phyloP scores from a whole-genome alignment of 257 asterid species.

The Jacaranda mimosifolia region DNA sequence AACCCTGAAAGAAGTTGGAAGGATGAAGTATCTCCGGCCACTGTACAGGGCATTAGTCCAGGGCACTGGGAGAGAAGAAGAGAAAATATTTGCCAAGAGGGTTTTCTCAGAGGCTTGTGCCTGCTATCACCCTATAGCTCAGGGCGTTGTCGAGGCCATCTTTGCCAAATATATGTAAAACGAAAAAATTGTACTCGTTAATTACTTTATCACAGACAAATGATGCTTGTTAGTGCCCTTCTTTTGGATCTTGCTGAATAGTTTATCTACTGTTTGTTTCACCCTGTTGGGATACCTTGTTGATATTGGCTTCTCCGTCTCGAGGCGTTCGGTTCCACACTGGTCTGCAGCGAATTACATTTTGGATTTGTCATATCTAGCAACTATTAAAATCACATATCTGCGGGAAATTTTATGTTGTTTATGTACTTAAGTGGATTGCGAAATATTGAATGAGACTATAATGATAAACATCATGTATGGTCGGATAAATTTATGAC shows the following conservation, averaged over 20 bases:
- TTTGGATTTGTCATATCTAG: constrained; percentile 3
- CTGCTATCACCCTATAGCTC: constrained; percentile 92
- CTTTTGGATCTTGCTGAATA: constrained; percentile 21
- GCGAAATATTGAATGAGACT: too few species aligned
- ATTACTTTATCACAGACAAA: background rate
- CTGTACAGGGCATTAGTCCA: constrained; percentile 77
- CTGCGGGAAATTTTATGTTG: too few species aligned
- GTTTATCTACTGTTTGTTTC: constrained; percentile 3
- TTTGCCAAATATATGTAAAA: constrained; percentile 63
- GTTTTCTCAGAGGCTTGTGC: constrained; percentile 85
- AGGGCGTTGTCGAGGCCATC: constrained; percentile 85
- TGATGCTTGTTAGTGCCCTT: constrained; percentile 25
- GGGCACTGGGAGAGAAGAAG: constrained; percentile 84
- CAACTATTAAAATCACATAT: background rate
- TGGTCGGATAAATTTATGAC: too few species aligned
- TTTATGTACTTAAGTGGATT: too few species aligned
- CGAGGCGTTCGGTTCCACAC: background rate
- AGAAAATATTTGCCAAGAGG: constrained; percentile 81
- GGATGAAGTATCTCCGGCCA: constrained; percentile 91
- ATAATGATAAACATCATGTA: too few species aligned
- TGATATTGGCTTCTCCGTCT: constrained; percentile 1
- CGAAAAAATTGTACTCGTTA: background rate
- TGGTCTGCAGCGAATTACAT: background rate
- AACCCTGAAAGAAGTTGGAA: constrained; percentile 94
- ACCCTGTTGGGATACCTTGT: constrained; percentile 13